Conservation (phyloP, 2,329 filamentous ascomycete species). For the Gnomoniopsis sp. region DNA sequence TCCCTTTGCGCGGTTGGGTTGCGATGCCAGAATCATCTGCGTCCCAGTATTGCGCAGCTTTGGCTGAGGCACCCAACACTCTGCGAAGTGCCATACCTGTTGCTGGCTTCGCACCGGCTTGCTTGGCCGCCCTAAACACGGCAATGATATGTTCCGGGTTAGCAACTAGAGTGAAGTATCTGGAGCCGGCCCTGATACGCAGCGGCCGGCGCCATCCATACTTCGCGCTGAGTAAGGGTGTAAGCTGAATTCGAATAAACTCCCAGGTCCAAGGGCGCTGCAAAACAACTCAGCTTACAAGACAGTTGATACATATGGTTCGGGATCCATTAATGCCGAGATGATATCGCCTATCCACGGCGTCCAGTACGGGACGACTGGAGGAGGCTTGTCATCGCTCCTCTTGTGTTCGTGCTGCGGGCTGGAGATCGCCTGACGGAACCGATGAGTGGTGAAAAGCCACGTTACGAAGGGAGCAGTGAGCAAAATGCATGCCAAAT, state of each 20-base stretch:
- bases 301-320: neutral
- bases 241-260: neutral
- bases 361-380: neutral
- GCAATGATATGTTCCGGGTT: neutral
- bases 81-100: neutral
- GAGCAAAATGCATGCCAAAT: neutral
- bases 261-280: neutral
- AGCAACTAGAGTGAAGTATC: neutral
- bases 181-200: neutral
- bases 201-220: neutral
- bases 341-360: neutral
- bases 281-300: neutral
- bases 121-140: neutral
- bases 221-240: neutral
- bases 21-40: neutral
- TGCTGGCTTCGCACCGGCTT: neutral
- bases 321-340: neutral
- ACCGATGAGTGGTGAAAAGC: neutral
- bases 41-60: neutral
- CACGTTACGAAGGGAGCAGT: neutral
- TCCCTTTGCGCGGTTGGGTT: neutral
- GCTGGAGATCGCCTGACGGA: neutral
- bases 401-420: neutral
- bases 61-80: neutral
- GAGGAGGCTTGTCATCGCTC: neutral